Base-by-base conservation (phyloP, 2,329 filamentous ascomycete genomes). In the Colletotrichum lupini region DNA sequence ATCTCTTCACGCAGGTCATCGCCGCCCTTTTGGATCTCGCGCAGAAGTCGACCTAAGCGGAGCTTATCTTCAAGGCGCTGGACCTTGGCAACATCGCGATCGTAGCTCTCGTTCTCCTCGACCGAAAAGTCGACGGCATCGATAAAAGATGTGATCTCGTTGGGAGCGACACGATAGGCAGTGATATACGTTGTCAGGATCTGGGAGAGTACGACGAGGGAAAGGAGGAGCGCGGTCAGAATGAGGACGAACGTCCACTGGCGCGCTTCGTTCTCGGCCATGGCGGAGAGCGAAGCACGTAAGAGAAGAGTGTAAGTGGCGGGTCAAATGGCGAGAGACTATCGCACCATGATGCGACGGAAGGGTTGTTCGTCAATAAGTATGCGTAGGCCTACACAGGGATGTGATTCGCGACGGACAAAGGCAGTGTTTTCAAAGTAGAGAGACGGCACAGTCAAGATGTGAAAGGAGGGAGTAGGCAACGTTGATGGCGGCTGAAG, bases 71-170 rank as follows among this genome's bases (percentile, higher is more conserved):
- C 90, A 35, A 92, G 84, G 53, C 87, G 87, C 78, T 85, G 85
- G 52, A 92, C 85, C 72, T 87, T 88, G 68, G 86, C 83, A 60
- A 92, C 85, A 77, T 92, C 89, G 76, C 86, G 84, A 79, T 92
- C 89, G 79, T 92, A 92, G 77, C 85, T 89, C 80, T 92, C 90
- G 77, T 92, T 92, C 79, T 92, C 91, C 76, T 88, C 84, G 61
- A 91, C 85, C 52, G 89, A 93, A 77, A 87, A 90, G 79, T 92
- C 90, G 77, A 90, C 86, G 19, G 88, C 85, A 78, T 92, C 90
- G 77, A 91, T 80, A 77, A 92, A 90, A 70, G 86, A 86, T 72
- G 82, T 81, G 68, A 92, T 85, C 80, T 92, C 90, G 75, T 83
- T 84, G 32, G 90, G 90, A 32, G 91, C 91, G 46, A 85, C 86